Evolutionary conservation across 495 filamentous ascomycete species (phyloP).

Genomic region (Penicillium fimorum): DNA sequence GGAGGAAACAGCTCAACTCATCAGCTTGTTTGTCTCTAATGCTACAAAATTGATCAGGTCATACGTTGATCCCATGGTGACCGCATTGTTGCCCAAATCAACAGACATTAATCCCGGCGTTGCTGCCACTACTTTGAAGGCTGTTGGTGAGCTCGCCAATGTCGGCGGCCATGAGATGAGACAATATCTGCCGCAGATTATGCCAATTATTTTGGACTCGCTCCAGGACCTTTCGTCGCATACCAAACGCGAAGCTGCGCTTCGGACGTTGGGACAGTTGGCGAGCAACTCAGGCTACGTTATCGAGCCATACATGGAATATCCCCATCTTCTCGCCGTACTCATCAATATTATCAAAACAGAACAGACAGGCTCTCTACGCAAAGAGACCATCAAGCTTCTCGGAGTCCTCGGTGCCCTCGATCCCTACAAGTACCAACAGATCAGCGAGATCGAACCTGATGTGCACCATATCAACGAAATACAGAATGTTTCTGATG

Average conservation of each 20-base stretch:
- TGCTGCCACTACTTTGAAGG: conserved; percentile 86
- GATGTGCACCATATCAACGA: conserved; percentile 54
- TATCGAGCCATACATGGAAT: conserved; percentile 92
- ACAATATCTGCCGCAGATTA: conserved; percentile 79
- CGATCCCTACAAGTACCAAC: conserved; percentile 93
- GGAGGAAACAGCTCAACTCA: conserved; percentile 90
- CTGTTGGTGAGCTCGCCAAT: conserved; percentile 87
- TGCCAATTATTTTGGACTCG: conserved; percentile 90
- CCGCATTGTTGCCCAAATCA: conserved; percentile 84
- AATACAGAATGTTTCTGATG: conserved; percentile 75
- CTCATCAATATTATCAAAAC: conserved; percentile 91
- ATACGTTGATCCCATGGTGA: conserved; percentile 92
- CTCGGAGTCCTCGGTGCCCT: conserved; percentile 95
- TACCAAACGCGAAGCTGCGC: conserved; percentile 82
- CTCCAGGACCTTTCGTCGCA: conserved; percentile 90
- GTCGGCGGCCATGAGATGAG: conserved; percentile 92
- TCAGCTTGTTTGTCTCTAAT: conserved; percentile 87
- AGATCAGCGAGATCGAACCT: conserved; percentile 48
- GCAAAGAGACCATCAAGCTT: conserved; percentile 92
- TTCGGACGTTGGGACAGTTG: conserved; percentile 87
- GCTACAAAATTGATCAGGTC: conserved; percentile 88
- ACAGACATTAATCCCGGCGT: conserved; percentile 79
- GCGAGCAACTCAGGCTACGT: conserved; percentile 96
- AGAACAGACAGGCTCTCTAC: conserved; percentile 75
- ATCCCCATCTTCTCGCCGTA: conserved; percentile 87